Conservation (phyloP, 345 rosid genomes). For the Melaleuca quinquenervia region DNA sequence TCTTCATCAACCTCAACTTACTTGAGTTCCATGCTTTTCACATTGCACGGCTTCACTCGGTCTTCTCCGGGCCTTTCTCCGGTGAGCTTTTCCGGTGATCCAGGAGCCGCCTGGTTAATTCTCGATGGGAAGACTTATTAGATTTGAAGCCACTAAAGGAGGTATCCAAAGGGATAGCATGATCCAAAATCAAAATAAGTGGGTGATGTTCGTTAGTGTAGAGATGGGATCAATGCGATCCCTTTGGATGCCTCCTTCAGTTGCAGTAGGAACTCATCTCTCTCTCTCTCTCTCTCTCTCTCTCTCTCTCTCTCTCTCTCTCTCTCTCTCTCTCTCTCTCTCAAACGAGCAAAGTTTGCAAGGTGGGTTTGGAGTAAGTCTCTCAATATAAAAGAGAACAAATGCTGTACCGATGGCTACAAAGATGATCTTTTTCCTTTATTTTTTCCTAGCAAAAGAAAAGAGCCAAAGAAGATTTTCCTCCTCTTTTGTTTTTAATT, state of each 20-base stretch:
- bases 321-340: neutral
- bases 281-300: neutral
- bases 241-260: conserved; percentile 97
- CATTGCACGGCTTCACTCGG: neutral
- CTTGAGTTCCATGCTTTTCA: neutral
- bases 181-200: neutral
- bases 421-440: neutral
- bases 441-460: neutral
- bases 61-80: neutral
- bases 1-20: neutral
- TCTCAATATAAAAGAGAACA: conserved; percentile 30
- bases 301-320: neutral
- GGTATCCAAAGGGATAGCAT: conserved; percentile 21
- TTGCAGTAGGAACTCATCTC: conserved; percentile 28
- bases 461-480: neutral
- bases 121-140: neutral
- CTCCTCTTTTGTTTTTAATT: neutral
- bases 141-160: conserved; percentile 7
- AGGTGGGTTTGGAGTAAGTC: conserved; percentile 18
- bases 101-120: no score
- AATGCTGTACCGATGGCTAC: conserved; percentile 21
- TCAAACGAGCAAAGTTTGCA: neutral
- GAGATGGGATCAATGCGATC: conserved; percentile 95
- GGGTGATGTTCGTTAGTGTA: neutral
- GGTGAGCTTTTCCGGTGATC: neutral